Base-by-base conservation (phyloP, 1,284 basidiomycete species). In the Heimioporus retisporus region DNA sequence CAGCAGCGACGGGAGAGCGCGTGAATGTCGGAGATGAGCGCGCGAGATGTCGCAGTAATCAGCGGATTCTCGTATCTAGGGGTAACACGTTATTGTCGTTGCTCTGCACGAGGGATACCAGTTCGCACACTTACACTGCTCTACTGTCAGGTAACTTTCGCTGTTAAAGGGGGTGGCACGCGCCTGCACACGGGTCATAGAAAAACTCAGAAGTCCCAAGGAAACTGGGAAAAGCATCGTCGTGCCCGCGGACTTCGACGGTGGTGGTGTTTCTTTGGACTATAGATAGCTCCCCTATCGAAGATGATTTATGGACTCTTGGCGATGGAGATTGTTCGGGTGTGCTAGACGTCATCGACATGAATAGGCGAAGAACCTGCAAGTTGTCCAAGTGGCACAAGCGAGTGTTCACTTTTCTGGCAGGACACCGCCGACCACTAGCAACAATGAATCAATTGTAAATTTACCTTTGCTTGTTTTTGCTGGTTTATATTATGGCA, bases 21-120 rank as follows among this genome's bases (percentile, higher is more conserved):
- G 71, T 91, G 86, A 21, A 93, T 89, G 72, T 93, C 90, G 57
- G 87, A 82, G 66, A 93, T 92, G 59, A 92, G 81, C 50, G 86
- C 83, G 57, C 90, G 88, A 40, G 92, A 92, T 3, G 88, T 91
- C 55, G 91, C 91, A 40, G 91, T 93, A 46, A 93, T 74, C 68
- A 92, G 75, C 7, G 92, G 92, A 72, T 93, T 93, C 78, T 93
- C 92, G 72, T 93, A 93, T 67, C 88, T 89, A 70, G 58, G 28
- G 55, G 46, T 31, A 44, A 40, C 54, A 63, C 16, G 61, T 69
- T 16, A 71, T 71, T 65, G 48, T 40, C 60, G 35, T 40, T 11
- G 35, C 35, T 40, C 35, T 13, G 35, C 35, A 40, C 44, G 42
- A 50, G 31, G 60, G 40, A 48, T 25, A 40, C 35, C 35, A 48